Evolutionary conservation across 257 asterid genomes (phyloP), one percentile per base, ranked within the genome.

Genomic region (Euphrasia confusa): DNA sequence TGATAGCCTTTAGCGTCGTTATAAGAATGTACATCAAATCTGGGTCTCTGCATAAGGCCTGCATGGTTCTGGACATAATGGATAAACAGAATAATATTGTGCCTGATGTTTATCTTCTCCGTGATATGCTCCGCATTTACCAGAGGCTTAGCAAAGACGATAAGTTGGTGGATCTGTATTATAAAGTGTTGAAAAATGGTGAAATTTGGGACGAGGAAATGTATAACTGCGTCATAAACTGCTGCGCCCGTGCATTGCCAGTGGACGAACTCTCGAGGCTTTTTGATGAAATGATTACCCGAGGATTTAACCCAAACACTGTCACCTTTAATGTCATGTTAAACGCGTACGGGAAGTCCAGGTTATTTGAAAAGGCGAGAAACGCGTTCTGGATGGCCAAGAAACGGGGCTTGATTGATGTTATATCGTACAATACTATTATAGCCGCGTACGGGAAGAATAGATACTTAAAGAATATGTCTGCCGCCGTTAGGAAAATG

Each of bases 181-280:
- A 84, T 71, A 77, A 69, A 78, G 77, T 79, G 68, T 61, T 80
- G 84, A 91, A 81, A 79, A 75, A 74, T 18, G 77, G 77, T 53
- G 76, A 69, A 60, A 68, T 72, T 33, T 86, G 95, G 96, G 95
- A 91, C 68, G 85, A 88, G 79, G 90, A 91, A 73, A 82, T 91
- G 98, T 91, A 88, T 77, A 91, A 80, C 68, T 91, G 95, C 58
- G 84, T 86, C 35, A 82, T 91, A 74, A 88, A 86, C 78, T 91
- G 96, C 68, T 91, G 98, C 50, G 87, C 97, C 8, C 71, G 77
- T 33, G 95, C 92, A 24, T 70, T 91, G 73, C 95, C 95, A 14
- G 93, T 91, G 33, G 98, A 91, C 68, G 98, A 91, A 65, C 94
- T 91, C 12, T 76, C 95, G 0, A 84, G 81, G 82, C 81, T 88